These are phyloP conservation scores for Tausonia pullulans DNA, from an alignment of 1,284 basidiomycete species.

Conservation along the genomic window DNA sequence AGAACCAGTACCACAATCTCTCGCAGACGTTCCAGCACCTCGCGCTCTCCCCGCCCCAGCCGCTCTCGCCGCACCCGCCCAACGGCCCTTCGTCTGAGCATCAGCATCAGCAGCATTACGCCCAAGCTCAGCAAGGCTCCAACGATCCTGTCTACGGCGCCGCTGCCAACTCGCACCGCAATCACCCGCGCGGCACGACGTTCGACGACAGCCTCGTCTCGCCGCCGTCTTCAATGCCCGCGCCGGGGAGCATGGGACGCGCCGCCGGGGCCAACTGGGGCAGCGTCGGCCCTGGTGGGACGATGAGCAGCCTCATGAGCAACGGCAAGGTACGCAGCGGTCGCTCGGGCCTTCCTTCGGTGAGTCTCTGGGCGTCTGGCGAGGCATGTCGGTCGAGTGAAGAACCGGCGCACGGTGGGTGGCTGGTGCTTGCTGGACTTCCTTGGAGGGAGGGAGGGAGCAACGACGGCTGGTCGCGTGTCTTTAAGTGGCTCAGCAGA, in stretches of 20 bases:
- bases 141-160: neutral
- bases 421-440: too few species aligned
- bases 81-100: neutral
- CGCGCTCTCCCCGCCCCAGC: conserved; percentile 12
- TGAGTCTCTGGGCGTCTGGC: neutral
- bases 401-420: too few species aligned
- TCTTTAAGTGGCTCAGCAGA: too few species aligned
- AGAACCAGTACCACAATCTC: conserved; percentile 14
- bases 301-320: neutral
- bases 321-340: conserved; percentile 1
- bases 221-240: too few species aligned
- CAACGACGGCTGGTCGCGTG: too few species aligned
- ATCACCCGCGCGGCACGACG: neutral
- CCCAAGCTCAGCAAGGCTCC: neutral
- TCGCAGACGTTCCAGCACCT: conserved; percentile 15
- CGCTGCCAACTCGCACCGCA: neutral
- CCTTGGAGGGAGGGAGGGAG: too few species aligned
- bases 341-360: neutral
- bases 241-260: neutral
- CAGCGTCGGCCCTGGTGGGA: neutral
- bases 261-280: neutral
- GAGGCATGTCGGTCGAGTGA: too few species aligned
- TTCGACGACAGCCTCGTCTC: neutral
- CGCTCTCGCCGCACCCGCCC: neutral
- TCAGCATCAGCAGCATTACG: conserved; percentile 1